Evolutionary conservation across 345 rosid genomes (phyloP), one percentile per base, ranked within the genome.

Genomic region (Angophora floribunda): DNA sequence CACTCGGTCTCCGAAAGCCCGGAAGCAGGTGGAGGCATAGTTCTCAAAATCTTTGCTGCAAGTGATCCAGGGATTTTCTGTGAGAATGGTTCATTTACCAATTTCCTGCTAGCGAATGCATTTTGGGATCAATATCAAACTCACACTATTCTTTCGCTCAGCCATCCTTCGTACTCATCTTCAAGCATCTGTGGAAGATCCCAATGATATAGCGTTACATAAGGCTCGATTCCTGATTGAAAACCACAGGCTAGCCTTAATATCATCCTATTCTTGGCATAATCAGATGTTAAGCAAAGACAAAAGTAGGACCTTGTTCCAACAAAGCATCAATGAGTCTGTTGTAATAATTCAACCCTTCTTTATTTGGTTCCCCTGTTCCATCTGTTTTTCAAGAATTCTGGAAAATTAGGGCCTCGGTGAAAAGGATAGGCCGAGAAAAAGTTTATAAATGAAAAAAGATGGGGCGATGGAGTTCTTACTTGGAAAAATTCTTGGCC

Each of bases 121-220:
- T 10, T 79, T 26, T 52, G 61, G 17, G 14, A 85, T 19, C 67
- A 57, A 51, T 12, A 13, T 10, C 30, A 30, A 86, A 93, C 99
- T 90, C 87, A 96, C 98, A 96, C 92, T 51, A 96, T 91, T 91
- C 93, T 90, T 91, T 85, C 90, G 90, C 92, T 95, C 70, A 96
- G 86, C 99, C 98, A 97, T 92, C 99, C 98, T 90, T 93, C 94
- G 85, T 95, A 97, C 92, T 92, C 92, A 85, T 97, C 98, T 91
- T 97, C 96, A 67, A 97, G 98, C 91, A 93, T 95, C 91, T 95
- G 99, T 86, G 99, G 99, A 89, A 96, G 98, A 92, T 97, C 99
- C 98, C 98, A 97, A 91, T 97, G 99, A 89, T 96, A 97, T n/a
- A 97, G 93, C 86, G 99, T 96, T 91, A 95, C 99, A 67, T 91